A percentile compares a stretch with the other conserved stretches of the same genome.
These are phyloP conservation scores for Bombardia bombarda DNA, from an alignment of 495 filamentous ascomycete genomes.

Conservation along the genomic window DNA sequence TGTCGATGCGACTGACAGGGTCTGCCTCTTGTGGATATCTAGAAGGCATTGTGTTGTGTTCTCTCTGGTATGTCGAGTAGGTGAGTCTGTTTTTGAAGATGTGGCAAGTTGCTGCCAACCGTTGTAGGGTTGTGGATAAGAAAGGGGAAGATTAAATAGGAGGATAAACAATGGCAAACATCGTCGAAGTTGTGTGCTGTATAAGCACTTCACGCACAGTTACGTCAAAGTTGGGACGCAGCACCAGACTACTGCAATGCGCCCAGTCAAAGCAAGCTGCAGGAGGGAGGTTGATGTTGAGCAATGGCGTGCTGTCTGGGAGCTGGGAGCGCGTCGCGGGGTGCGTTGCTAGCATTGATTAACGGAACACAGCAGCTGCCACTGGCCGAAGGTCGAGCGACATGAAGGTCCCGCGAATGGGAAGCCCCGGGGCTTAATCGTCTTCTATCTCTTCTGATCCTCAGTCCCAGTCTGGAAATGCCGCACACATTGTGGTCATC, in stretches of 20 bases:
- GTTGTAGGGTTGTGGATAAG: neutral
- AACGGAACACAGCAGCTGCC: neutral
- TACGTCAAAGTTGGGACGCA: no score
- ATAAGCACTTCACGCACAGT: neutral
- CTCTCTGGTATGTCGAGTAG: no score
- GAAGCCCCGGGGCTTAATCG: neutral
- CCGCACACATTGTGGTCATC: neutral
- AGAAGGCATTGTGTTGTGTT: slow-evolving; percentile 1
- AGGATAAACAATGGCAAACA: neutral
- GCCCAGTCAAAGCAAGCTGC: neutral
- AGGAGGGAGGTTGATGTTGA: neutral
- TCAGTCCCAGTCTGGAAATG: neutral
- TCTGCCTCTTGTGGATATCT: slow-evolving; percentile 6
- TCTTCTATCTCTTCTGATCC: neutral
- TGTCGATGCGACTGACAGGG: slow-evolving; percentile 15
- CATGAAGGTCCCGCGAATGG: neutral
- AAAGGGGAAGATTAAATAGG: neutral
- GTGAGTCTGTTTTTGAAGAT: no score
- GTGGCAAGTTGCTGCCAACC: neutral
- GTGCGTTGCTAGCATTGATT: neutral
- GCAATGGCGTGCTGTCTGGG: neutral
- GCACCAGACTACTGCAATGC: no score
- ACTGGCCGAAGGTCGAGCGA: neutral
- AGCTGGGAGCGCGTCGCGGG: no score
- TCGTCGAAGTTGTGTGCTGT: no score